Evolutionary conservation across 257 asterid species (phyloP).

Genomic region (Thymus quinquecostatus): DNA sequence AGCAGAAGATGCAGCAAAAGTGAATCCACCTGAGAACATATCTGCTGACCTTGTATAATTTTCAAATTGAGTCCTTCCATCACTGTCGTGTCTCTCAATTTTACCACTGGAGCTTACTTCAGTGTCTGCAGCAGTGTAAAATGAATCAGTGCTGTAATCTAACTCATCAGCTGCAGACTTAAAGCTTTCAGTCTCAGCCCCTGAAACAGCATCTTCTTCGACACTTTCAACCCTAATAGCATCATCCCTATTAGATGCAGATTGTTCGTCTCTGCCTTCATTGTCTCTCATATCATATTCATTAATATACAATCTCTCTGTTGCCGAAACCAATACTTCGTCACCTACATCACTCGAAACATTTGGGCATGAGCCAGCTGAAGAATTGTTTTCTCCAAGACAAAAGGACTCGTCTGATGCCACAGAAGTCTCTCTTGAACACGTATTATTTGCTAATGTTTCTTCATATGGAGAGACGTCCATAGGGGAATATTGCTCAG

Average conservation of each 20-base stretch:
- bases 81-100: conserved; percentile 63
- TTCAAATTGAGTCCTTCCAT: conserved; percentile 48
- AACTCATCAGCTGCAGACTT: conserved; percentile 85
- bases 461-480: conserved; percentile 88
- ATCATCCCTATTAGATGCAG: conserved; percentile 37
- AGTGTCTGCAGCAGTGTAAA: conserved; percentile 66
- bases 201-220: conserved; percentile 72
- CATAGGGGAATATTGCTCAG: conserved; percentile 90
- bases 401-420: conserved; percentile 64
- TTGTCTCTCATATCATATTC: conserved; percentile 42
- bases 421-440: conserved; percentile 75
- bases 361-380: conserved; percentile 45
- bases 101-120: conserved; percentile 61
- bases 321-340: conserved; percentile 56
- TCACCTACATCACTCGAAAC: conserved; percentile 47
- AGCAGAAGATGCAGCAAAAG: conserved; percentile 70
- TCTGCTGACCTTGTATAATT: conserved; percentile 46
- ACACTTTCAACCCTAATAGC: conserved; percentile 45
- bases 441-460: conserved; percentile 44
- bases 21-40: conserved; percentile 57
- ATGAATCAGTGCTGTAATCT: conserved; percentile 69
- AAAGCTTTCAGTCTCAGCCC: conserved; percentile 86
- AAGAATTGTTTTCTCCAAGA: conserved; percentile 49
- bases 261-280: conserved; percentile 39
- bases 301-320: conserved; percentile 49